A percentile compares a stretch with the other conserved stretches of the same genome.
phyloP scores from a whole-genome alignment of 371 early-diverging fungal genomes.

The Mortierella sp. region DNA sequence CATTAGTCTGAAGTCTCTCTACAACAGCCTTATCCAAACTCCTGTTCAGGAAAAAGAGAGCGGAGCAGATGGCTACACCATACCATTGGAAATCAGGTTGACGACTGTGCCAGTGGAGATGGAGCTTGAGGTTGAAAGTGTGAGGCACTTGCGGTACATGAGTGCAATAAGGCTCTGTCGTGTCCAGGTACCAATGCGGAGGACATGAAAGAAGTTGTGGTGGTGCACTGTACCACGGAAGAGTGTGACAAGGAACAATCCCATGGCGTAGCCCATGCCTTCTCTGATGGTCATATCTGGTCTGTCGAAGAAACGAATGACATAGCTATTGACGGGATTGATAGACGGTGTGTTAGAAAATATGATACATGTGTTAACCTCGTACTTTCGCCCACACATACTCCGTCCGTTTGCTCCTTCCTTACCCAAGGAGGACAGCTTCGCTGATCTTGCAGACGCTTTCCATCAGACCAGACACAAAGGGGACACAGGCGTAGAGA shows the following conservation, averaged over 20 bases:
- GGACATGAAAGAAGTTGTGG: conserved; percentile 54
- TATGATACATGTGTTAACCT: too few relatives aligned
- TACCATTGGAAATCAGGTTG: conserved; percentile 57
- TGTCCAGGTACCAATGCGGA: conserved; percentile 53
- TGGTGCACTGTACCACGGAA: conserved; percentile 54
- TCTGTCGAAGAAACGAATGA: conserved; percentile 52
- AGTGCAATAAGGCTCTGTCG: conserved; percentile 51
- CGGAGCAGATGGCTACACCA: neutral
- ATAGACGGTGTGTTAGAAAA: too few relatives aligned
- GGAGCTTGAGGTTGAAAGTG: conserved; percentile 51
- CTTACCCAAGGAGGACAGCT: conserved; percentile 55
- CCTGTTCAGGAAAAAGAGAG: neutral
- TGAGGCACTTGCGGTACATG: conserved; percentile 56
- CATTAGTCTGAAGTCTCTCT: too few relatives aligned
- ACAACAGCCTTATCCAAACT: too few relatives aligned
- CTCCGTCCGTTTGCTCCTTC: too few relatives aligned
- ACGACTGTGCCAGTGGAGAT: conserved; percentile 54
- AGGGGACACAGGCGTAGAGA: conserved; percentile 22
- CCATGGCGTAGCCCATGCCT: conserved; percentile 52
- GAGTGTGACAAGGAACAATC: conserved; percentile 40
- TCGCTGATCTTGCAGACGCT: conserved; percentile 51
- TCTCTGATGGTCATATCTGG: conserved; percentile 15
- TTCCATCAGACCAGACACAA: conserved; percentile 31
- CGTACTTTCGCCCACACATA: too few relatives aligned
- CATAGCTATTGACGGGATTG: too few relatives aligned